A percentile compares a stretch with the other conserved stretches of the same genome.
phyloP scores from a whole-genome alignment of 2,329 filamentous ascomycete species.

The Chalaropsis thielavioides region DNA sequence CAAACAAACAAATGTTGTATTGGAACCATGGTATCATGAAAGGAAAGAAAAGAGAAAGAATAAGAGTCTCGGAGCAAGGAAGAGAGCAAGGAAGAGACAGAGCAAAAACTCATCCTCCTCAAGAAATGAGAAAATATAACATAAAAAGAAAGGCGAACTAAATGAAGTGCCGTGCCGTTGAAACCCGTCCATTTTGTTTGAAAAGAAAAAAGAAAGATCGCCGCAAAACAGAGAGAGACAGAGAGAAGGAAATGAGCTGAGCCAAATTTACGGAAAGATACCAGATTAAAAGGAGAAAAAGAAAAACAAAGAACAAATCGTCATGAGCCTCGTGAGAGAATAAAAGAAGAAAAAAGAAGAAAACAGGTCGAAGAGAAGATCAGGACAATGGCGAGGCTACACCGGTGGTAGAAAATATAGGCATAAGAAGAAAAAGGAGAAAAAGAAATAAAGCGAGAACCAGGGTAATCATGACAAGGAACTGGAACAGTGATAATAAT shows the following conservation, averaged over 20 bases:
- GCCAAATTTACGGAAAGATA: conserved; percentile 3
- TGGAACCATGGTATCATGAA: conserved; percentile 5
- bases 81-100: background rate
- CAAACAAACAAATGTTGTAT: conserved; percentile 5
- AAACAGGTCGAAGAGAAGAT: background rate
- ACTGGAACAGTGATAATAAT: conserved; percentile 9
- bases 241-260: background rate
- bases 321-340: conserved; percentile 4
- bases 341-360: background rate
- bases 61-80: background rate
- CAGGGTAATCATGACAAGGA: conserved; percentile 7
- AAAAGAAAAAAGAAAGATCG: background rate
- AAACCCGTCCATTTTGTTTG: background rate
- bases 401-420: background rate
- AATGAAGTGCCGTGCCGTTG: background rate
- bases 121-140: background rate
- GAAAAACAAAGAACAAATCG: background rate
- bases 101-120: background rate
- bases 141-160: background rate
- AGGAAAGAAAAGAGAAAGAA: conserved; percentile 3
- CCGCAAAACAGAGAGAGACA: background rate
- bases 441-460: conserved; percentile 1
- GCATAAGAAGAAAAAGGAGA: conserved; percentile 1
- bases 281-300: conserved; percentile 6
- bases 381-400: background rate